Percentiles rank a stretch among this genome's conserved stretches.
phyloP scores from a whole-genome alignment of 192 early-diverging fungal genomes.

The Coemansia sp. region DNA sequence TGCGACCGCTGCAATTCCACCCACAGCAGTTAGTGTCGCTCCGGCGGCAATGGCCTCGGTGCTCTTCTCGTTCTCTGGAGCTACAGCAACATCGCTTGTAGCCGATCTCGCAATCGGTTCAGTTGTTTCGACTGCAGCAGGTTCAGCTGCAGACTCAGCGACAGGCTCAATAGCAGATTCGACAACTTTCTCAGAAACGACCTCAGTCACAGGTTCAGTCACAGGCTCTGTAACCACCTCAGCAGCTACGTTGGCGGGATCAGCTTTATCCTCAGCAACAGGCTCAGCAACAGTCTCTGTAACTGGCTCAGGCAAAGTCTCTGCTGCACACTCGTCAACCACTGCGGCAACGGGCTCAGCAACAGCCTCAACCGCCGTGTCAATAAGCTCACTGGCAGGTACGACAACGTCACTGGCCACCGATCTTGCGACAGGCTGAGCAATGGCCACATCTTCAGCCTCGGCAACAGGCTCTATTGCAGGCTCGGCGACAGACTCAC shows the following conservation, averaged over 20 bases:
- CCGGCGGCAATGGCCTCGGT: conserved; percentile 4
- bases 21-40: conserved; percentile 5
- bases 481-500: neutral
- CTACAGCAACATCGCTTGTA: neutral
- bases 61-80: neutral
- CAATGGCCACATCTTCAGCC: no score
- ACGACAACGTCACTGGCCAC: neutral
- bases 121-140: neutral
- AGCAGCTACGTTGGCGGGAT: neutral
- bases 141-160: neutral
- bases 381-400: neutral
- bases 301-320: neutral
- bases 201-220: neutral
- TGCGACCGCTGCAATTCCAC: neutral
- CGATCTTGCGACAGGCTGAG: neutral
- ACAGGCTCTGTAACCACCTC: neutral
- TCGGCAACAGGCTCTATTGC: conserved; percentile 1
- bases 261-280: neutral
- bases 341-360: neutral
- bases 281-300: neutral
- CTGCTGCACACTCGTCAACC: neutral
- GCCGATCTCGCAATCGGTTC: neutral
- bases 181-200: neutral
- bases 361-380: no score
- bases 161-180: neutral